Conservation (phyloP, 1,284 basidiomycete species). For the Malassezia globosa region DNA sequence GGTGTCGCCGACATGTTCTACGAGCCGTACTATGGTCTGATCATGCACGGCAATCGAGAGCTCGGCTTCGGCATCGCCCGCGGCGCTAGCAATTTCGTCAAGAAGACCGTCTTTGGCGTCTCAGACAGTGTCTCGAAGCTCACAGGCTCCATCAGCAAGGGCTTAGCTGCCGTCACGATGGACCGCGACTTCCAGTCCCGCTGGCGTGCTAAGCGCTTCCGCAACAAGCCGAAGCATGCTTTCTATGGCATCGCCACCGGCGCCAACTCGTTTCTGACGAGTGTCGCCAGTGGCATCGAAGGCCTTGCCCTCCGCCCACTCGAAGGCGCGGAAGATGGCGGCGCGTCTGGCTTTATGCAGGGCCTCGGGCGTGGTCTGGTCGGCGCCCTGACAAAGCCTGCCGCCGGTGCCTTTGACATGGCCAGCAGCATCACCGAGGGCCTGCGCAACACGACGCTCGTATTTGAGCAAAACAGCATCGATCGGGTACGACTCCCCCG, state of each 20-base stretch:
- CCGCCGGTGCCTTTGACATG: constrained; percentile 89
- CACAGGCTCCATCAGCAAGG: constrained; percentile 93
- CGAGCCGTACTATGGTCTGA: constrained; percentile 91
- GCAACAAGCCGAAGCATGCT: constrained; percentile 91
- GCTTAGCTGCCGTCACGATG: constrained; percentile 87
- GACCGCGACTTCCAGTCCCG: constrained; percentile 89
- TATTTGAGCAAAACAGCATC: constrained; percentile 83
- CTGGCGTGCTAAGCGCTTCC: constrained; percentile 72
- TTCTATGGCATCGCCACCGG: constrained; percentile 88
- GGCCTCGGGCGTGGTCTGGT: constrained; percentile 93
- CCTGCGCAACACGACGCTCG: constrained; percentile 85
- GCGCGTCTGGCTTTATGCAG: constrained; percentile 92
- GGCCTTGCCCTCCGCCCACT: constrained; percentile 92
- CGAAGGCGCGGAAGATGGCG: constrained; percentile 87
- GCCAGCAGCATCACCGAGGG: constrained; percentile 93
- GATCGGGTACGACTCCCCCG: constrained; percentile 83
- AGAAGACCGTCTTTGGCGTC: constrained; percentile 95
- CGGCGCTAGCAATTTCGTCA: constrained; percentile 83
- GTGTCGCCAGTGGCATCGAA: constrained; percentile 87
- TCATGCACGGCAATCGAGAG: constrained; percentile 93
- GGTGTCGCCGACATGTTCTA: constrained; percentile 99
- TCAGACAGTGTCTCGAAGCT: constrained; percentile 94
- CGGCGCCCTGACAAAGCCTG: constrained; percentile 89
- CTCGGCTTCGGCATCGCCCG: constrained; percentile 94
- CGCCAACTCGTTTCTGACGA: constrained; percentile 83